Base-by-base conservation (phyloP, 2,329 filamentous ascomycete species). In the Trichoderma lentiforme region DNA sequence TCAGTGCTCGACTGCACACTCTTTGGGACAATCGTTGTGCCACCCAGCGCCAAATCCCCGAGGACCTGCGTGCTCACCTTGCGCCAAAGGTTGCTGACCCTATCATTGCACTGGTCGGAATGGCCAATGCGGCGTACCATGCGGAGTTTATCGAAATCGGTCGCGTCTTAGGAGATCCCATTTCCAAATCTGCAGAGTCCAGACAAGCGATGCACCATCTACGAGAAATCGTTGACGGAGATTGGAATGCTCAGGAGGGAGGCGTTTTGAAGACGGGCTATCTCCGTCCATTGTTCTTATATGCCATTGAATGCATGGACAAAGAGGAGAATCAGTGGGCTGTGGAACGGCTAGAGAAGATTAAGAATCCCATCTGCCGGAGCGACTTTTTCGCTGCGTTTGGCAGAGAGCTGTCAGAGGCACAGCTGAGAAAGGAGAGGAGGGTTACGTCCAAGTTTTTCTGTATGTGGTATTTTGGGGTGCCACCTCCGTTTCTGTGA, bases 401-500 rank as follows among this genome's bases (percentile, higher is more conserved):
- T 72, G 74, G 57, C 14, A 70, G 71, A 11, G 74, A 65, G 51
- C 70, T 75, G 15, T 71, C 71, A 12, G 72, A 73, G 39, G 73
- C 74, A 3, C 75, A 76, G 56, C 28, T 72, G 36, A 66, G 70
- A 6, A 75, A 76, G 60, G 74, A 75, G n/a, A 75, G 75, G 68
- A 71, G 74, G 51, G 75, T 76, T 21, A 75, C 75, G n/a, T 73
- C 75, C 7, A 75, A 74, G 51, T 76, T 75, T 39, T 76, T 76
- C 60, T 75, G 73, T 26, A 73, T 76, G 3, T 75, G 70, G 73
- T 73, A 73, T 58, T 76, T 76, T 71, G 74, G 74, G 9, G 68
- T 73, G 12, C 64, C 73, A 21, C 74, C 74, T 32, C 74, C 74
- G 7, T 75, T 65, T 66, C 32, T 75, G 70, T 74, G 60, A 36